Evolutionary conservation across 805 yeast genomes (phyloP).

Genomic region (Maudiozyma turicensis): DNA sequence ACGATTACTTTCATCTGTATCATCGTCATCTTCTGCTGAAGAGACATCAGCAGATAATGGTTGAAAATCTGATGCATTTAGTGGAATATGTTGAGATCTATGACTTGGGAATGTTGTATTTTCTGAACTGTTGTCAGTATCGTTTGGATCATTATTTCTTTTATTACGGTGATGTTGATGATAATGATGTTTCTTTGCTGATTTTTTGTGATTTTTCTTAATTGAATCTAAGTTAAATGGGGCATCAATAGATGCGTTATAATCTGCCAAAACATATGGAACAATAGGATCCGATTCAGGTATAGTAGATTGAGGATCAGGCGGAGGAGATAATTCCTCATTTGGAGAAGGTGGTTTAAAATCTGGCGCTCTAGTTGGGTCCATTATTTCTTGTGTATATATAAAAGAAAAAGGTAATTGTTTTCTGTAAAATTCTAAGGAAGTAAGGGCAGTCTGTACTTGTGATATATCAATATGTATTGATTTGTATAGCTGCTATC

Average conservation of each 20-base stretch:
- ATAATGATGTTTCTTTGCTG: background rate
- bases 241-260: slow-evolving; percentile 61
- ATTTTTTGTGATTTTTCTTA: slow-evolving; percentile 1
- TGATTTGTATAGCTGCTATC: no score
- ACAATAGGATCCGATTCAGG: slow-evolving; percentile 72
- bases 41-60: slow-evolving; percentile 40
- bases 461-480: no score
- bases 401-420: no score
- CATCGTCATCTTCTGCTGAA: slow-evolving; percentile 14
- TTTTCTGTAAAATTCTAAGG: no score
- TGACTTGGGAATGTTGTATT: background rate
- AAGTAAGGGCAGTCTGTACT: no score
- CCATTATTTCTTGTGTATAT: slow-evolving; percentile 41
- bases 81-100: slow-evolving; percentile 33
- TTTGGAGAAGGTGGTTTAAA: slow-evolving; percentile 76
- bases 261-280: slow-evolving; percentile 68
- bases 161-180: background rate
- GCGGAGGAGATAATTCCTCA: slow-evolving; percentile 49
- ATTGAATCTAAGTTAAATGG: slow-evolving; percentile 31
- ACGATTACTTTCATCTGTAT: background rate
- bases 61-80: slow-evolving; percentile 49
- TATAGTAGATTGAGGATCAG: slow-evolving; percentile 57
- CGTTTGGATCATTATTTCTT: background rate
- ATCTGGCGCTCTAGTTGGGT: slow-evolving; percentile 86
- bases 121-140: background rate